phyloP scores from a whole-genome alignment of 1,284 basidiomycete genomes.

The Rhodotorula sp. region DNA sequence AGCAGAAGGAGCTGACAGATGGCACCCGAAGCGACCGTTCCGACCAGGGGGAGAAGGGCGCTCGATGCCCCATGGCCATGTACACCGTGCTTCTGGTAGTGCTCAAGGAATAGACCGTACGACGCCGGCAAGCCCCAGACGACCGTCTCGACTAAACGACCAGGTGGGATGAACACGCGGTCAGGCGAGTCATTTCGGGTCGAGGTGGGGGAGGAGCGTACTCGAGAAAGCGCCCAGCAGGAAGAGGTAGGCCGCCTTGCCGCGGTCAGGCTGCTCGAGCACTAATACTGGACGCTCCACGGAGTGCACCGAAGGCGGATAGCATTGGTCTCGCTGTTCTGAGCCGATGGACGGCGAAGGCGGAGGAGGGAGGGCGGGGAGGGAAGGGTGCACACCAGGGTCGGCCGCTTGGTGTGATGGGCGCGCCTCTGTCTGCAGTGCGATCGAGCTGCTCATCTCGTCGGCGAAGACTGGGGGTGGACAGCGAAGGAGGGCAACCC shows the following conservation, averaged over 20 bases:
- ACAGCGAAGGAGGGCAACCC: not conserved
- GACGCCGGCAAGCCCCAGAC: slow-evolving; percentile 54
- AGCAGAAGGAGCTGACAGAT: slow-evolving; percentile 18
- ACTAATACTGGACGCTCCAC: not conserved
- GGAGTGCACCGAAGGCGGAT: not conserved
- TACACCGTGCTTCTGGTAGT: slow-evolving; percentile 23
- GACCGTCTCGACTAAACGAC: slow-evolving; percentile 53
- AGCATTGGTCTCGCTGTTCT: not conserved
- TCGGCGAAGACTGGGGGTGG: not conserved
- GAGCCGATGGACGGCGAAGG: not conserved
- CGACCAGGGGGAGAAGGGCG: slow-evolving; percentile 21
- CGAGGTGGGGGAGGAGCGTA: not conserved
- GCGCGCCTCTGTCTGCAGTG: not conserved
- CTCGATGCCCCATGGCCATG: not conserved
- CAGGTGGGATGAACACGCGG: not conserved
- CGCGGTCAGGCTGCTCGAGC: slow-evolving; percentile 11
- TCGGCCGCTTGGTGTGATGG: not conserved
- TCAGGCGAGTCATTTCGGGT: not conserved
- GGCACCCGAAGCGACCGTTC: slow-evolving; percentile 16
- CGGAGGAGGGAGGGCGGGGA: not conserved
- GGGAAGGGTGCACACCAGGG: not conserved
- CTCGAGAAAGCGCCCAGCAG: slow-evolving; percentile 51
- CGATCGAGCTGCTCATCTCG: not conserved
- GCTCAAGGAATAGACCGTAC: slow-evolving; percentile 41
- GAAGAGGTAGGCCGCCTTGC: slow-evolving; percentile 41